These are phyloP conservation scores for Colletotrichum sp. DNA, from an alignment of 2,329 filamentous ascomycete species.

Conservation along the genomic window DNA sequence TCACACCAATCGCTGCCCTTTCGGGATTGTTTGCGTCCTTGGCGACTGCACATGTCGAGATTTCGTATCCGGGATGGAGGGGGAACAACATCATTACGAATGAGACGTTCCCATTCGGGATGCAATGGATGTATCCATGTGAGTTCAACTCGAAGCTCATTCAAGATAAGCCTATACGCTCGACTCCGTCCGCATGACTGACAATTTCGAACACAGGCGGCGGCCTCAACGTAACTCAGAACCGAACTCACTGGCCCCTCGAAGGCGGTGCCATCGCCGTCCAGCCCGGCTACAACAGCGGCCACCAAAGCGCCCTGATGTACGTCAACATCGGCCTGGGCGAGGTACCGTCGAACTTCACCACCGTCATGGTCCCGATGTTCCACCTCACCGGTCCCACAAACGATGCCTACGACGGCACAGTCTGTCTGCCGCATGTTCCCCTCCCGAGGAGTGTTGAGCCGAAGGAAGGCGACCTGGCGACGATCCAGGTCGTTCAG, in stretches of 20 bases:
- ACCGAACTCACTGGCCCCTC: constrained; percentile 75
- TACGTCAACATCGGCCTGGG: constrained; percentile 77
- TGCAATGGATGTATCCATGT: constrained; percentile 77
- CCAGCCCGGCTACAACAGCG: constrained; percentile 76
- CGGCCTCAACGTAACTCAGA: constrained; percentile 68
- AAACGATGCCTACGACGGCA: constrained; percentile 67
- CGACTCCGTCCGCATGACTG: too few relatives aligned
- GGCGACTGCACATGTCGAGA: constrained; percentile 53
- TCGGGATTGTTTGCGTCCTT: background rate
- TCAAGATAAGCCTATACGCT: too few relatives aligned
- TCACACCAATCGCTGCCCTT: background rate
- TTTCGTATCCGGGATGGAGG: constrained; percentile 69
- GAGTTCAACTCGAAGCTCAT: constrained; percentile 30
- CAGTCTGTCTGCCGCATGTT: constrained; percentile 74
- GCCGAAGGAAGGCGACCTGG: constrained; percentile 68
- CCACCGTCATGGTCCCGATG: constrained; percentile 65
- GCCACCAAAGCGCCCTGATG: constrained; percentile 69
- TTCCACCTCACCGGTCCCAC: constrained; percentile 70
- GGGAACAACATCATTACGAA: constrained; percentile 69
- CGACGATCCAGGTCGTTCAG: constrained; percentile 76
- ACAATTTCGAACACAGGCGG: constrained; percentile 37
- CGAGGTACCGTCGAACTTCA: constrained; percentile 68
- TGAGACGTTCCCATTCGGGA: constrained; percentile 68
- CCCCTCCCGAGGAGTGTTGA: constrained; percentile 66
- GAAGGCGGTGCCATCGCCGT: constrained; percentile 69